Evolutionary conservation across 768 basidiomycete species (phyloP), one percentile per base, ranked within the genome.

Genomic region (Lactifluus subvellereus): DNA sequence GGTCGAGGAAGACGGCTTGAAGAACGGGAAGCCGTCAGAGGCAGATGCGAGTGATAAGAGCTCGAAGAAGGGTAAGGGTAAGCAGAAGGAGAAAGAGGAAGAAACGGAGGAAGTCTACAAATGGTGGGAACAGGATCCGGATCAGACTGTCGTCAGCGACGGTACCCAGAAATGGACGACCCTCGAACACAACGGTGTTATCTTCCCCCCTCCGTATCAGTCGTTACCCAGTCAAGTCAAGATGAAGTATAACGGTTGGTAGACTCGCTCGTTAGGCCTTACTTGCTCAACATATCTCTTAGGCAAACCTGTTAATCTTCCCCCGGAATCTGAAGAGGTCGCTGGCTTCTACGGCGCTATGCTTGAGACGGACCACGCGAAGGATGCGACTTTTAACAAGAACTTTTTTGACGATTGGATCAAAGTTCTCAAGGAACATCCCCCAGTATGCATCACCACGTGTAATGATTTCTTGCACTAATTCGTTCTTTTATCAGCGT

Each of bases 361-460:
- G 80, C 71, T 98, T 42, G 94, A 94, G 74, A 91, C 91, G 7
- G 91, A 94, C 64, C 95, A 99, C 70, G 91, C 91, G 6, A 80
- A 89, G 75, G 94, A 98, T 72, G 79, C 78, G 14, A 85, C 80
- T 0, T 99, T 99, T 78, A 89, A 91, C 74, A 86, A 87, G 73
- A 98, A 99, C 74, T 99, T 99, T 75, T 99, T 98, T 73, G 81
- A 87, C 0, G 96, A 98, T 72, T 98, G 89, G 83, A 79, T 84
- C 64, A 82, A 76, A 10, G 80, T 96, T 20, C 73, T 99, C 65
- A 84, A 88, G 69, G 80, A 87, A 58, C 74, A 89, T 72, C 94
- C 95, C 68, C 90, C 95, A 18, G 94, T 95, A 71, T 67, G 91
- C 80, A 6, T 22, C 20, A 6, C 16, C 61, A 59, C 53, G 54